These are phyloP conservation scores for Cytospora schulzeri DNA, from an alignment of 2,329 filamentous ascomycete genomes.

Conservation along the genomic window DNA sequence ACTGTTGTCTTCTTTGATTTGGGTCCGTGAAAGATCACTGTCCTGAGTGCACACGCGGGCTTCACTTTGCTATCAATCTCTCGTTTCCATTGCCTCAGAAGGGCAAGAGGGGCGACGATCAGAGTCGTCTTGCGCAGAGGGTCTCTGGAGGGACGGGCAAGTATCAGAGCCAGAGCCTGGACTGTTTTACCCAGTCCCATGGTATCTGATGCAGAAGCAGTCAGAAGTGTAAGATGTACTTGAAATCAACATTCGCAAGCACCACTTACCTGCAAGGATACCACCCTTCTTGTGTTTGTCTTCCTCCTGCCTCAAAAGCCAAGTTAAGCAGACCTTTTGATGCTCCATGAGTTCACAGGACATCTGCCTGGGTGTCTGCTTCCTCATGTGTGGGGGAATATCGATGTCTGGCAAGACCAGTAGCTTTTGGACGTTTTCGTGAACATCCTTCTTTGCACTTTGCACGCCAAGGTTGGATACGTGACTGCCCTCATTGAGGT, in stretches of 20 bases:
- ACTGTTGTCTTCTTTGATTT: conserved; percentile 20
- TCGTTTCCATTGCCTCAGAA: conserved; percentile 90
- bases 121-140: conserved; percentile 63
- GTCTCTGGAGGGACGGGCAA: conserved; percentile 44
- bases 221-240: not conserved
- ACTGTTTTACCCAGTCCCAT: conserved; percentile 93
- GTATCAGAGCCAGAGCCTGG: conserved; percentile 78
- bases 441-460: not conserved
- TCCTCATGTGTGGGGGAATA: conserved; percentile 28
- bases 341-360: conserved; percentile 20
- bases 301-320: conserved; percentile 17
- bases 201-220: conserved; percentile 61
- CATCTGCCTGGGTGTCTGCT: conserved; percentile 30
- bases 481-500: too few relatives aligned
- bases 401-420: conserved; percentile 30
- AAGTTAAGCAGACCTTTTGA: conserved; percentile 22
- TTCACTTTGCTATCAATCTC: conserved; percentile 61
- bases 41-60: conserved; percentile 32
- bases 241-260: not conserved
- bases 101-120: conserved; percentile 78
- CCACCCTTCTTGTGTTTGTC: conserved; percentile 13
- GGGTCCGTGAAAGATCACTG: conserved; percentile 33
- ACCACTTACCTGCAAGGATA: conserved; percentile 20
- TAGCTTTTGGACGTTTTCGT: conserved; percentile 28
- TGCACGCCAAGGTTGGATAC: too few relatives aligned